Evolutionary conservation across 805 yeast genomes (phyloP).

Genomic region (Monosporozyma solicola): DNA sequence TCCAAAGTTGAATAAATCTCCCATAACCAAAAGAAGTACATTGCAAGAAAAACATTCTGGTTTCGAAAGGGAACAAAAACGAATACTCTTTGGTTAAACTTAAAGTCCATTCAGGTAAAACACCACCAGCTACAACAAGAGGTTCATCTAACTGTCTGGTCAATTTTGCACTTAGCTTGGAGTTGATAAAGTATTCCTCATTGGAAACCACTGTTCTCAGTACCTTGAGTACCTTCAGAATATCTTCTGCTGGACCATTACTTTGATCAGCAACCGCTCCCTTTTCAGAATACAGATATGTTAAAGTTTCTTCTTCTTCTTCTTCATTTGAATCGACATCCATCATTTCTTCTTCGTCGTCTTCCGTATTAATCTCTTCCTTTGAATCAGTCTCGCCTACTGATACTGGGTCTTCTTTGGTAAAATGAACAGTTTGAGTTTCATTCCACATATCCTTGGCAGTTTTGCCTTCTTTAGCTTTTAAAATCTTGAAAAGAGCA

Average conservation of each 20-base stretch:
- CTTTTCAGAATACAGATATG: conserved; percentile 22
- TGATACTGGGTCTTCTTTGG: conserved; percentile 20
- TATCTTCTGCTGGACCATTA: conserved; percentile 19
- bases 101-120: conserved; percentile 78
- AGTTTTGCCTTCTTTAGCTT: conserved; percentile 32
- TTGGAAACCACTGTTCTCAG: conserved; percentile 30
- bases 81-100: conserved; percentile 66
- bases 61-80: conserved; percentile 75
- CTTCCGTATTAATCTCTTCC: conserved; percentile 10
- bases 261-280: neutral
- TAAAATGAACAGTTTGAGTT: conserved; percentile 44
- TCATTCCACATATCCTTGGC: conserved; percentile 48
- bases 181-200: conserved; percentile 48
- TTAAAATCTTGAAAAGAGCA: conserved; percentile 47
- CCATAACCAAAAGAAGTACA: conserved; percentile 89
- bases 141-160: conserved; percentile 87
- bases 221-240: conserved; percentile 41
- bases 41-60: conserved; percentile 68
- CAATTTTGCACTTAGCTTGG: conserved; percentile 77
- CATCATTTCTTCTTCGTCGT: conserved; percentile 12
- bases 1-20: conserved; percentile 74
- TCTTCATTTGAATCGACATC: conserved; percentile 25
- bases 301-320: conserved; percentile 14
- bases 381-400: conserved; percentile 14
- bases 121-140: conserved; percentile 74